A percentile compares a stretch with the other conserved stretches of the same genome.
Conservation (phyloP, 495 filamentous ascomycete species). For the Aspergillus diversus region DNA sequence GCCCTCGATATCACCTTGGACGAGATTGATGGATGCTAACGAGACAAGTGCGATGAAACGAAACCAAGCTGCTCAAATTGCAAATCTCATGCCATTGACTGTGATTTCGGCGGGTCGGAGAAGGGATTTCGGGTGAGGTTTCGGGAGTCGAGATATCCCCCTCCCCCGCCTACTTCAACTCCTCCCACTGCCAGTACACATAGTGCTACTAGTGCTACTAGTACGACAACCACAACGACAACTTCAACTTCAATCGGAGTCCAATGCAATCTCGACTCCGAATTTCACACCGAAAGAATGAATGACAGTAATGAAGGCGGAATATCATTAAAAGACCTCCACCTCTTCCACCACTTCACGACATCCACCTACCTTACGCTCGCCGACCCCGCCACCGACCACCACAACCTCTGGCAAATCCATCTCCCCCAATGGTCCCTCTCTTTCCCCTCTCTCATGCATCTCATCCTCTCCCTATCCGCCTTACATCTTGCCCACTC, state of each 20-base stretch:
- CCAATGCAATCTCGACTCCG: constrained; percentile 20
- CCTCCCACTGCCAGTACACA: constrained; percentile 9
- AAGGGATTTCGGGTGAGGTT: constrained; percentile 8
- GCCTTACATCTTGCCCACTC: constrained; percentile 47
- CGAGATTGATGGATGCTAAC: neutral
- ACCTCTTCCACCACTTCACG: constrained; percentile 30
- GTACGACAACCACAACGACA: neutral
- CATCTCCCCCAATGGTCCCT: constrained; percentile 48
- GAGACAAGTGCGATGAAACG: constrained; percentile 42
- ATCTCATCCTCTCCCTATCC: constrained; percentile 48
- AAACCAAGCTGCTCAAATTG: constrained; percentile 41
- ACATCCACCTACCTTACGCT: constrained; percentile 25
- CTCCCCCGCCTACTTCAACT: constrained; percentile 30
- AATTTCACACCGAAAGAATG: neutral
- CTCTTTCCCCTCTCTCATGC: constrained; percentile 47
- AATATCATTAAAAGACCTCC: constrained; percentile 34
- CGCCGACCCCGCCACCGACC: constrained; percentile 10
- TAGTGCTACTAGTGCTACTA: neutral
- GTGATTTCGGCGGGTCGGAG: constrained; percentile 23
- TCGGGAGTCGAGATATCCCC: constrained; percentile 4
- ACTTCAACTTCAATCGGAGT: constrained; percentile 15
- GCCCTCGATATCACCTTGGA: neutral
- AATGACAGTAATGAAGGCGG: constrained; percentile 1
- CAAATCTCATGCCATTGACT: constrained; percentile 35
- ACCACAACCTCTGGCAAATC: constrained; percentile 38